Evolutionary conservation across 768 basidiomycete genomes (phyloP).

Genomic region (Dendrothele bispora): DNA sequence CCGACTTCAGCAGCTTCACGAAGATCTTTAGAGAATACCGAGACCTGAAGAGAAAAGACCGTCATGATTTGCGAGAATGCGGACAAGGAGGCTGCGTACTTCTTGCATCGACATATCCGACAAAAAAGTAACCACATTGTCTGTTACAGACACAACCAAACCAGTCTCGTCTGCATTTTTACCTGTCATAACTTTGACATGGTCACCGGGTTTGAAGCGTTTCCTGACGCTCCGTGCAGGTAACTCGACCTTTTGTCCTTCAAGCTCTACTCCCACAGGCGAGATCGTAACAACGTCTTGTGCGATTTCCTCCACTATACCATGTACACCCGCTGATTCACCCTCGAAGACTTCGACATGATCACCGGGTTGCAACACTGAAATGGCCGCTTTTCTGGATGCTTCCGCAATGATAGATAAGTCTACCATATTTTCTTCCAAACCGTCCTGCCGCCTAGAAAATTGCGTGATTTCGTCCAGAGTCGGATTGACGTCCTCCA

Average conservation of each 20-base stretch:
- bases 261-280: slow-evolving; percentile 78
- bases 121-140: slow-evolving; percentile 91
- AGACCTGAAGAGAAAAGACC: slow-evolving; percentile 55
- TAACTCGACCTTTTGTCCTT: slow-evolving; percentile 83
- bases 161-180: slow-evolving; percentile 95
- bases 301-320: slow-evolving; percentile 86
- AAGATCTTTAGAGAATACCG: slow-evolving; percentile 95
- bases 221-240: slow-evolving; percentile 90
- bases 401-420: slow-evolving; percentile 91
- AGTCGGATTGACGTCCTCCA: slow-evolving; percentile 92
- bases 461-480: slow-evolving; percentile 96
- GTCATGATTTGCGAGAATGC: slow-evolving; percentile 7
- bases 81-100: slow-evolving; percentile 52
- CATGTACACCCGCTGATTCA: slow-evolving; percentile 90
- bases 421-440: slow-evolving; percentile 72
- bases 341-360: slow-evolving; percentile 97
- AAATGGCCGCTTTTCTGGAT: slow-evolving; percentile 85
- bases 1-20: slow-evolving; percentile 97
- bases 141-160: slow-evolving; percentile 87
- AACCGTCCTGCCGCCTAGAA: slow-evolving; percentile 40
- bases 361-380: slow-evolving; percentile 96
- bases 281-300: slow-evolving; percentile 86
- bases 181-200: slow-evolving; percentile 97
- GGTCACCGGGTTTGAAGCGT: slow-evolving; percentile 94
- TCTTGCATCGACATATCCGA: slow-evolving; percentile 98